Conservation (phyloP, 2,329 filamentous ascomycete species). For the Sphaerulina musiva region DNA sequence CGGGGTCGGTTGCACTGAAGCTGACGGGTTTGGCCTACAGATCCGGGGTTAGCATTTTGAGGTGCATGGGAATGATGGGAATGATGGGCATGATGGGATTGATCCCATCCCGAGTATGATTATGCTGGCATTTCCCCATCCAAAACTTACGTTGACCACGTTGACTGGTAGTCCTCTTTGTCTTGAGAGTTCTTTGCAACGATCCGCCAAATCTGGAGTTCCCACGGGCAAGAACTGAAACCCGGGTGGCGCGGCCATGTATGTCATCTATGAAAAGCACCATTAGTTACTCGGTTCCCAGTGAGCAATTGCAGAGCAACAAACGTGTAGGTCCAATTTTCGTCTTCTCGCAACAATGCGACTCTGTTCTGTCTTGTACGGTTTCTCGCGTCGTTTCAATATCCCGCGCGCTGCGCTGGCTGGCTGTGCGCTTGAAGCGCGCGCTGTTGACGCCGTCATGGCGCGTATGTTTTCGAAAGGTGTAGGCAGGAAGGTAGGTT, state of each 20-base stretch:
- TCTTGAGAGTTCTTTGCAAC: slow-evolving; percentile 55
- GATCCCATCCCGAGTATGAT: neutral
- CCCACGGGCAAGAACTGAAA: slow-evolving; percentile 57
- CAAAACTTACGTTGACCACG: slow-evolving; percentile 54
- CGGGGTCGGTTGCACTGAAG: slow-evolving; percentile 20
- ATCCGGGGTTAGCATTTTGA: slow-evolving; percentile 9
- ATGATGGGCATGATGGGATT: too few species aligned
- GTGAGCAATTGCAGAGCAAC: slow-evolving; percentile 23
- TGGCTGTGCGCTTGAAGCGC: slow-evolving; percentile 19
- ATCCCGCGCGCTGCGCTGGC: slow-evolving; percentile 26
- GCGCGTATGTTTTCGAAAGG: slow-evolving; percentile 8
- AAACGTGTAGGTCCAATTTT: slow-evolving; percentile 48
- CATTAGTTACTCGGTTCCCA: slow-evolving; percentile 25
- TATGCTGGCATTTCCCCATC: neutral
- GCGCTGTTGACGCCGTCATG: slow-evolving; percentile 16
- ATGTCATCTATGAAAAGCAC: slow-evolving; percentile 44
- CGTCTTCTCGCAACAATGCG: slow-evolving; percentile 54
- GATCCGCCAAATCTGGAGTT: slow-evolving; percentile 52
- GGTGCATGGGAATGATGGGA: neutral
- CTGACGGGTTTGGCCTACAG: slow-evolving; percentile 22
- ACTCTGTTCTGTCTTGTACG: slow-evolving; percentile 55
- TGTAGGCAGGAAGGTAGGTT: slow-evolving; percentile 3
- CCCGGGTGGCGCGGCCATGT: slow-evolving; percentile 50
- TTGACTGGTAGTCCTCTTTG: slow-evolving; percentile 49
- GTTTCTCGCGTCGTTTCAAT: slow-evolving; percentile 36